Percentiles rank a stretch among this genome's conserved stretches.
Conservation (phyloP, 1,284 basidiomycete genomes). For the Ceratobasidium sp. region DNA sequence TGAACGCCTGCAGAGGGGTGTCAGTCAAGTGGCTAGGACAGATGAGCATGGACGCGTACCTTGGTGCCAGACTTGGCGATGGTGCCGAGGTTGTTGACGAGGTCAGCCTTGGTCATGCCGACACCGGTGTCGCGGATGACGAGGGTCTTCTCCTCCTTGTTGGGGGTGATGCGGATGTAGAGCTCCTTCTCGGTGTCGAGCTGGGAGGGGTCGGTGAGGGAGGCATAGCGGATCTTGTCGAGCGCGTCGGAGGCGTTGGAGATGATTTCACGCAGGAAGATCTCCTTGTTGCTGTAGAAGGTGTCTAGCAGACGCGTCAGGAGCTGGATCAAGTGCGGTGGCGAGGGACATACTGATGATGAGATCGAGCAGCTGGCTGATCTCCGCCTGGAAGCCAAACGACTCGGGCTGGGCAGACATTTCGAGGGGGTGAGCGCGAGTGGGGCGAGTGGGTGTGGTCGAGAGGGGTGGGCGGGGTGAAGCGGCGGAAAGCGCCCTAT, state of each 20-base stretch:
- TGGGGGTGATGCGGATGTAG: conserved; percentile 90
- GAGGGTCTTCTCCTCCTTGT: conserved; percentile 96
- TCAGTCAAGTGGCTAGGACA: conserved; percentile 47
- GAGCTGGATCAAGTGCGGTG: conserved; percentile 30
- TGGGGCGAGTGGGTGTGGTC: background rate
- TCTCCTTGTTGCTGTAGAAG: conserved; percentile 99
- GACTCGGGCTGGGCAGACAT: conserved; percentile 74
- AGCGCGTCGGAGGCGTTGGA: conserved; percentile 94
- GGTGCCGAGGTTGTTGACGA: conserved; percentile 99
- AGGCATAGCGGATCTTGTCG: conserved; percentile 96
- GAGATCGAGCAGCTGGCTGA: conserved; percentile 91
- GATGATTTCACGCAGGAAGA: conserved; percentile 96
- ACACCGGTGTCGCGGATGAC: conserved; percentile 96
- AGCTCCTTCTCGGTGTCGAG: conserved; percentile 92
- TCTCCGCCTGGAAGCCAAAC: conserved; percentile 97
- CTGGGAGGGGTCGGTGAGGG: conserved; percentile 87
- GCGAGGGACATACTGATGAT: conserved; percentile 73
- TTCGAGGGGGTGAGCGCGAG: conserved; percentile 53
- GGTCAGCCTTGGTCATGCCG: conserved; percentile 98
- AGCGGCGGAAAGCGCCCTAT: conserved; percentile 21
- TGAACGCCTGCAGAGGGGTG: conserved; percentile 79
- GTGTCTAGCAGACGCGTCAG: conserved; percentile 70
- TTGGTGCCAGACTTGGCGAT: conserved; percentile 98
- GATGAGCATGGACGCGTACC: conserved; percentile 57
- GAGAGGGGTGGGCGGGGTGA: conserved; percentile 3